Evolutionary conservation across 768 basidiomycete species (phyloP).

Genomic region (Rhodotorula diobovata): DNA sequence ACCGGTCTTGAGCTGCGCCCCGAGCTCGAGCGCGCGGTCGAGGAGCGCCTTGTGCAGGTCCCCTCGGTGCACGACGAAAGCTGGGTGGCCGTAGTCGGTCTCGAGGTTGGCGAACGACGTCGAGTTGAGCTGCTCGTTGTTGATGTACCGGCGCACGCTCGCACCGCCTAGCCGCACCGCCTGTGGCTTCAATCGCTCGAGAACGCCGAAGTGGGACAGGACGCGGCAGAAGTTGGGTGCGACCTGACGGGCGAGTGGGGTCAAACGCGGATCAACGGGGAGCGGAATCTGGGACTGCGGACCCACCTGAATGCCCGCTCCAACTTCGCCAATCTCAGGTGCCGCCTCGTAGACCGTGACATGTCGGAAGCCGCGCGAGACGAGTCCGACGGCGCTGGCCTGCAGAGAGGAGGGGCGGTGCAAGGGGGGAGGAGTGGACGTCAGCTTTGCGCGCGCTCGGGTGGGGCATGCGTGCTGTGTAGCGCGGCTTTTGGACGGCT

Average conservation of each 20-base stretch:
- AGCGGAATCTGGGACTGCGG: slow-evolving; percentile 51
- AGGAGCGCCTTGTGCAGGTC: slow-evolving; percentile 47
- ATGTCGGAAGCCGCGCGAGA: background rate
- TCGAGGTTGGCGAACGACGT: slow-evolving; percentile 46
- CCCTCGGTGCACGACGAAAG: slow-evolving; percentile 48
- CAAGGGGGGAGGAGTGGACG: no score
- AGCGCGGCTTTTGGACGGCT: no score
- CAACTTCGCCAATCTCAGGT: slow-evolving; percentile 39
- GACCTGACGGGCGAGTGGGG: slow-evolving; percentile 33
- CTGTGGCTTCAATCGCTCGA: slow-evolving; percentile 44
- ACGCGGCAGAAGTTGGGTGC: slow-evolving; percentile 48
- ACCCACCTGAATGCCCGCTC: slow-evolving; percentile 47
- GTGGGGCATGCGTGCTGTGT: background rate
- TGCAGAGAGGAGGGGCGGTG: background rate
- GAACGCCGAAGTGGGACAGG: slow-evolving; percentile 45
- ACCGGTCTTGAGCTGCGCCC: slow-evolving; percentile 39
- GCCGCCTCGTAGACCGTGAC: slow-evolving; percentile 17
- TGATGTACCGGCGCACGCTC: slow-evolving; percentile 44
- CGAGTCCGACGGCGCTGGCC: slow-evolving; percentile 11
- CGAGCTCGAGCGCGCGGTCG: slow-evolving; percentile 40
- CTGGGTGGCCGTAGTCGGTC: slow-evolving; percentile 46
- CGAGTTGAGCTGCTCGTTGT: slow-evolving; percentile 46
- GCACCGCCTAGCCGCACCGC: slow-evolving; percentile 45
- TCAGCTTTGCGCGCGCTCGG: no score
- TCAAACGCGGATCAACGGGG: background rate